Evolutionary conservation across 257 asterid species (phyloP), one percentile per base, ranked within the genome.

Genomic region (Rehmannia glutinosa): DNA sequence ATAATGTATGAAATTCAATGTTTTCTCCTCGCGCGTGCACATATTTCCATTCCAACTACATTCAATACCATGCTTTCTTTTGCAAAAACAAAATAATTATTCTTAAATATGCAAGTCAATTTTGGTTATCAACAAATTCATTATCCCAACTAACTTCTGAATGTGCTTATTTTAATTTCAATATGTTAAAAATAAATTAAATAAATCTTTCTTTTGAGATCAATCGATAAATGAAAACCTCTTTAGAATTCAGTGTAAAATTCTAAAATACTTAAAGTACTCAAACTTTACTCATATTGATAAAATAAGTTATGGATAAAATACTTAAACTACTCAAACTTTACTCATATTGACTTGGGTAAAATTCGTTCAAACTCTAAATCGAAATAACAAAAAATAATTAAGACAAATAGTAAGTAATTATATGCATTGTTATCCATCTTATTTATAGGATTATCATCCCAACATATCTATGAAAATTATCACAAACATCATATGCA

Each of bases 1-100:
- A 62, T 69, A 52, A 15, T 39, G 15, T 59, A 55, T 79, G 55
- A 66, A 23, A 57, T 75, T 79, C 79, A 72, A 75, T 69, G 76
- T 71, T 69, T 64, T 75, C 82, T 49, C 65, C 49, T 42, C 20
- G n/a, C n/a, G n/a, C 20, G 49, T 42, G 49, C 55, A 49, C 55
- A 6, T 49, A 47, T 41, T 61, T 72, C 33, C 55, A 43, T 42
- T 43, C 51, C 46, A 52, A 65, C 58, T 19, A 20, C 36, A 20
- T 49, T 24, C 45, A 36, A 38, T 38, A 1, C 16, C 23, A 12
- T 19, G 10, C 13, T 12, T 2, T 28, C 36, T 46, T 16, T 15
- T 32, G 47, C n/a, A n/a, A n/a, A n/a, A n/a, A n/a, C n/a, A n/a
- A n/a, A n/a, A n/a, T n/a, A n/a, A n/a, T n/a, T n/a, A n/a, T 20